phyloP scores from a whole-genome alignment of 1,284 basidiomycete genomes.

The Leccinum colubrinum region DNA sequence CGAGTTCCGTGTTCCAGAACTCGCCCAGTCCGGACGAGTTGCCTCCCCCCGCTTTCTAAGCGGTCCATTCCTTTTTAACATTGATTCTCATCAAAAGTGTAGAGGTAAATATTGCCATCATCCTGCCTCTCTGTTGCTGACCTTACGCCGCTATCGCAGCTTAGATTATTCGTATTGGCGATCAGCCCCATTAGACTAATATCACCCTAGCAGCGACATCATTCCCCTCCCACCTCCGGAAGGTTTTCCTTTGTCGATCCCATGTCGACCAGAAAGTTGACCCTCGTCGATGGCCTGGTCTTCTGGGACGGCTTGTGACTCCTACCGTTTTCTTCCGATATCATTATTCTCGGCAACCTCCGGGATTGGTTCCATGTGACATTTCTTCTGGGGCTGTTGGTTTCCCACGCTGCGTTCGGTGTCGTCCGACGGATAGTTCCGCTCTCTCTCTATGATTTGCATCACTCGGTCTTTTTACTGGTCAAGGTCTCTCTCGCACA shows the following conservation, averaged over 20 bases:
- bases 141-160: not conserved
- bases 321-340: conserved; percentile 36
- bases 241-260: conserved; percentile 7
- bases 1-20: conserved; percentile 78
- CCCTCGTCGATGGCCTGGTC: conserved; percentile 12
- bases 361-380: conserved; percentile 26
- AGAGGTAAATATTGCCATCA: conserved; percentile 34
- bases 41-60: conserved; percentile 61
- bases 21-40: conserved; percentile 76
- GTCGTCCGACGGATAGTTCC: conserved; percentile 34
- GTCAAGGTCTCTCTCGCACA: conserved; percentile 38
- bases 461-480: conserved; percentile 28
- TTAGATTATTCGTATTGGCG: conserved; percentile 31
- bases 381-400: conserved; percentile 33
- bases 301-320: conserved; percentile 23
- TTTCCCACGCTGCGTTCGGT: conserved; percentile 29
- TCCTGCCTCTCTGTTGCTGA: not conserved
- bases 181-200: conserved; percentile 36
- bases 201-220: conserved; percentile 28
- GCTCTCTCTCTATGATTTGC: conserved; percentile 33
- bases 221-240: conserved; percentile 19
- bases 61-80: conserved; percentile 18
- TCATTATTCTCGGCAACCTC: conserved; percentile 47
- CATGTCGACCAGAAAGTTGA: conserved; percentile 8
- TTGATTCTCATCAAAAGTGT: conserved; percentile 36